A percentile compares a stretch with the other conserved stretches of the same genome.
These are phyloP conservation scores for Aspergillus quadrilineatus DNA, from an alignment of 2,329 filamentous ascomycete species.

Conservation along the genomic window DNA sequence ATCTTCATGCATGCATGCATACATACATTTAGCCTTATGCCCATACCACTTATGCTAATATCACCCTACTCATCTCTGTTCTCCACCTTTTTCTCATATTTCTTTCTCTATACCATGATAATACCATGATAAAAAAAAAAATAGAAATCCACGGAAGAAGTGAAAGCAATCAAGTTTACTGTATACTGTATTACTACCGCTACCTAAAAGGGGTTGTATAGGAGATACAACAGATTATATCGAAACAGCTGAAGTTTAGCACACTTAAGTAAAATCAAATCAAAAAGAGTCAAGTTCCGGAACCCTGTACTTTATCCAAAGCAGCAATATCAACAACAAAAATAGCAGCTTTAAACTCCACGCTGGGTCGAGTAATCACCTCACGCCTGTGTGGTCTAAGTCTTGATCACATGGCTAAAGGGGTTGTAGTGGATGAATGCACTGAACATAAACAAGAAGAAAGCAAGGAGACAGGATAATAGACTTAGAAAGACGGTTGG, in stretches of 20 bases:
- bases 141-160: too few species aligned
- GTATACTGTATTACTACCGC: not conserved
- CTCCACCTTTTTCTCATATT: not conserved
- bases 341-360: not conserved
- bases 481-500: not conserved
- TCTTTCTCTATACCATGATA: not conserved
- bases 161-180: too few species aligned
- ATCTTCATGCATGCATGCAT: not conserved
- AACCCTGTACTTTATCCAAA: not conserved
- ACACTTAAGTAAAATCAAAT: not conserved
- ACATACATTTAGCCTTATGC: slow-evolving; percentile 2
- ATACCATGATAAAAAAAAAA: not conserved
- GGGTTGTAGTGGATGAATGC: not conserved
- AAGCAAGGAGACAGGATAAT: not conserved
- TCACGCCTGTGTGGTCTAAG: not conserved
- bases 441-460: not conserved
- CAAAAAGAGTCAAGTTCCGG: not conserved
- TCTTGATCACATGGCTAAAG: not conserved
- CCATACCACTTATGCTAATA: slow-evolving; percentile 14
- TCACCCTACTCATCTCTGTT: slow-evolving; percentile 8
- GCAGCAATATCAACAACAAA: not conserved
- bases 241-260: too few species aligned
- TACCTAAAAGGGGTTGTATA: not conserved
- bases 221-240: not conserved
- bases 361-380: not conserved